These are phyloP conservation scores for Spongiforma sp. DNA, from an alignment of 1,284 basidiomycete species.

Conservation along the genomic window DNA sequence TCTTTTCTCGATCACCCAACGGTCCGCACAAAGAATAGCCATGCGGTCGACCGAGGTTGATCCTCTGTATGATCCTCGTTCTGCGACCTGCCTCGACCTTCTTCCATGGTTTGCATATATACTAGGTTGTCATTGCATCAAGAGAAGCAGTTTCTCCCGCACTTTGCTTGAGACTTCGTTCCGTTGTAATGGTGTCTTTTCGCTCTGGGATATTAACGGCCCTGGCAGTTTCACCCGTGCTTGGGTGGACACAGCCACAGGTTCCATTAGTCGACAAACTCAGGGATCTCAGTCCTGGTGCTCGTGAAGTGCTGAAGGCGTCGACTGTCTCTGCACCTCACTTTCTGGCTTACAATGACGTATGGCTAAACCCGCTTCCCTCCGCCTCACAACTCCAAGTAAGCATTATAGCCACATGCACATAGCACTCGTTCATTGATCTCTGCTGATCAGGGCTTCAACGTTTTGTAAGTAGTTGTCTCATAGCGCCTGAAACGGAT, in stretches of 20 bases:
- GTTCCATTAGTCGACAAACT: slow-evolving; percentile 29
- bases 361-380: slow-evolving; percentile 47
- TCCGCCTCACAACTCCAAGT: slow-evolving; percentile 47
- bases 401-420: slow-evolving; percentile 1
- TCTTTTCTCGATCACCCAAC: slow-evolving; percentile 1
- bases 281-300: slow-evolving; percentile 24
- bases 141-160: slow-evolving; percentile 1
- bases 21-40: not conserved
- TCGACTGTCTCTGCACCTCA: slow-evolving; percentile 52
- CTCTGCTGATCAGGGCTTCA: slow-evolving; percentile 39
- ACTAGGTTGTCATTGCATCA: slow-evolving; percentile 14
- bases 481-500: not conserved
- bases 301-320: slow-evolving; percentile 46
- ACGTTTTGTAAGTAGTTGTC: slow-evolving; percentile 42
- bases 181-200: slow-evolving; percentile 28
- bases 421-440: slow-evolving; percentile 5
- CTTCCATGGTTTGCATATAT: not conserved
- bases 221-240: slow-evolving; percentile 12
- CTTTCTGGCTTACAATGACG: slow-evolving; percentile 58
- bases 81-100: not conserved
- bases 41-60: slow-evolving; percentile 1
- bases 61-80: not conserved
- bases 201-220: slow-evolving; percentile 6
- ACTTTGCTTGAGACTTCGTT: slow-evolving; percentile 4
- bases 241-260: slow-evolving; percentile 18